Conservation (phyloP, 129 eudicot species). For the Centrapalus pauciflorus region DNA sequence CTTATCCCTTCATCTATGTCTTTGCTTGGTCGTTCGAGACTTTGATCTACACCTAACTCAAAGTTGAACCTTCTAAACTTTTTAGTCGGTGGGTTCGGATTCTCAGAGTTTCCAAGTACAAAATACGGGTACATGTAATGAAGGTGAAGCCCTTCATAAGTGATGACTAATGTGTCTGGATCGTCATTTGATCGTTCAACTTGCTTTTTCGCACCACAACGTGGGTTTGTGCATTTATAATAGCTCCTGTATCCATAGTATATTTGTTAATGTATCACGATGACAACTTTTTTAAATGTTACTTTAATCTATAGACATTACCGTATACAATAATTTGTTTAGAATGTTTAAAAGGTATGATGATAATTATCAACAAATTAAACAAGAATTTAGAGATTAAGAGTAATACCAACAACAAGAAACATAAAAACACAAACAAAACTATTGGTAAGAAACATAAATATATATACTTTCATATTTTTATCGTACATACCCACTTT, state of each 20-base stretch:
- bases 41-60: neutral
- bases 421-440: too few species aligned
- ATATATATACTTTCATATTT: too few species aligned
- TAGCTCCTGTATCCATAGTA: conserved; percentile 61
- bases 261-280: too few species aligned
- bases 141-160: conserved; percentile 94
- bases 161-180: conserved; percentile 66
- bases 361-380: too few species aligned
- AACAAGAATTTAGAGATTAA: too few species aligned
- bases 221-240: conserved; percentile 83
- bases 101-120: conserved; percentile 20
- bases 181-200: conserved; percentile 74
- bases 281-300: too few species aligned
- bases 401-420: too few species aligned
- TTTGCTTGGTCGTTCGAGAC: neutral
- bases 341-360: too few species aligned
- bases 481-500: too few species aligned
- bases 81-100: conserved; percentile 21
- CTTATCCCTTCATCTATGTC: conserved; percentile 8
- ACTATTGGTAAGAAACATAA: too few species aligned
- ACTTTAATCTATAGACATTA: too few species aligned
- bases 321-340: too few species aligned
- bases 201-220: conserved; percentile 85
- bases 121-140: conserved; percentile 75
- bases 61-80: conserved; percentile 29